A percentile compares a stretch with the other conserved stretches of the same genome.
phyloP scores from a whole-genome alignment of 306 rosid genomes.

The Arachis hypogaea region DNA sequence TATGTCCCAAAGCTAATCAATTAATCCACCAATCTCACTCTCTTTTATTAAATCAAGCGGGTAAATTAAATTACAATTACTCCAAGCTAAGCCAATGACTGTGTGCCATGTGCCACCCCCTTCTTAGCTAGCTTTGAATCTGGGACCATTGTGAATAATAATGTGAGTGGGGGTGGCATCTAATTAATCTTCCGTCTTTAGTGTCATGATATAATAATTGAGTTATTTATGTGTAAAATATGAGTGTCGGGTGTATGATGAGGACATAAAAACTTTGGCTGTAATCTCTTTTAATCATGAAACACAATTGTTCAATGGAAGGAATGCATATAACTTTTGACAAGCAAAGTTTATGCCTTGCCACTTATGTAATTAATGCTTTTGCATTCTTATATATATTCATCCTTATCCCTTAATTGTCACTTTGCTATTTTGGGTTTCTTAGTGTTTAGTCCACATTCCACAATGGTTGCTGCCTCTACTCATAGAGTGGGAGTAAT shows the following conservation, averaged over 20 bases:
- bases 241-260: conserved; percentile 43
- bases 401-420: conserved; percentile 15
- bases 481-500: neutral
- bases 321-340: conserved; percentile 31
- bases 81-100: conserved; percentile 35
- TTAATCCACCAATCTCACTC: conserved; percentile 41
- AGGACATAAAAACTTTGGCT: conserved; percentile 42
- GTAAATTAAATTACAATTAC: conserved; percentile 9
- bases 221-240: conserved; percentile 35
- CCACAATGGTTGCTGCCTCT: neutral
- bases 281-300: conserved; percentile 38
- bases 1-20: conserved; percentile 41
- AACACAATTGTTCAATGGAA: conserved; percentile 25
- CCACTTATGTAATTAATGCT: conserved; percentile 17
- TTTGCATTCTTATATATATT: neutral
- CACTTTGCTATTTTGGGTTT: neutral
- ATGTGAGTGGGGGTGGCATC: conserved; percentile 38
- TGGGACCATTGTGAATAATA: conserved; percentile 36
- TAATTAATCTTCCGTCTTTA: conserved; percentile 40
- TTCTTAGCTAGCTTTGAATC: neutral
- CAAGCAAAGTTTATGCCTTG: conserved; percentile 37
- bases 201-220: conserved; percentile 18
- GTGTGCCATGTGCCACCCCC: conserved; percentile 38
- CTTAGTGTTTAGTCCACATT: conserved; percentile 10
- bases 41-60: conserved; percentile 21